These are phyloP conservation scores for Setaria viridis DNA, from an alignment of 202 grass and related monocot genomes.

Conservation along the genomic window DNA sequence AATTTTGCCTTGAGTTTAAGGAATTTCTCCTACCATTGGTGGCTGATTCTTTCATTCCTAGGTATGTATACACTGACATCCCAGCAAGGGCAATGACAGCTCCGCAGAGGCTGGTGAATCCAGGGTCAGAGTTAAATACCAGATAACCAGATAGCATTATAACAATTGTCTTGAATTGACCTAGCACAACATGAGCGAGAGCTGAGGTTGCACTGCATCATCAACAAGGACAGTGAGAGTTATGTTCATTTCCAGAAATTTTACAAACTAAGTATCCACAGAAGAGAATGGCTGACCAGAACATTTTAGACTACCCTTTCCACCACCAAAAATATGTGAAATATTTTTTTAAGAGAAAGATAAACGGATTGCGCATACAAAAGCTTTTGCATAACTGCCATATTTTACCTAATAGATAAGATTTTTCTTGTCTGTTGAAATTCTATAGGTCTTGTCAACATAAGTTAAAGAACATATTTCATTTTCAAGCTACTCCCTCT, in stretches of 20 bases:
- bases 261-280: neutral
- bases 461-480: neutral
- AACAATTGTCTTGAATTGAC: conserved; percentile 92
- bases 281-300: neutral
- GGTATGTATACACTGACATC: conserved; percentile 93
- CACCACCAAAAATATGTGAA: conserved; percentile 3
- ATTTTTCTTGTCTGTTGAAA: conserved; percentile 8
- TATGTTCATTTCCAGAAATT: conserved; percentile 27
- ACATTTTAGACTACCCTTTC: conserved; percentile 1
- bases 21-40: conserved; percentile 43
- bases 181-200: conserved; percentile 86
- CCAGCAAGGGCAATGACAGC: conserved; percentile 76
- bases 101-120: conserved; percentile 72
- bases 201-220: conserved; percentile 88
- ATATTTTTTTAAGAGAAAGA: conserved; percentile 1
- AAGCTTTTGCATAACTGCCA: neutral
- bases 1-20: conserved; percentile 53
- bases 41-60: conserved; percentile 59
- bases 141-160: conserved; percentile 88
- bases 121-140: conserved; percentile 88
- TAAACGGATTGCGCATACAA: neutral
- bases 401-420: neutral
- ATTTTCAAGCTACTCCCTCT: neutral
- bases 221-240: conserved; percentile 18
- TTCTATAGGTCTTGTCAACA: neutral